These are phyloP conservation scores for Penicillium lagena DNA, from an alignment of 495 filamentous ascomycete genomes.

Conservation along the genomic window DNA sequence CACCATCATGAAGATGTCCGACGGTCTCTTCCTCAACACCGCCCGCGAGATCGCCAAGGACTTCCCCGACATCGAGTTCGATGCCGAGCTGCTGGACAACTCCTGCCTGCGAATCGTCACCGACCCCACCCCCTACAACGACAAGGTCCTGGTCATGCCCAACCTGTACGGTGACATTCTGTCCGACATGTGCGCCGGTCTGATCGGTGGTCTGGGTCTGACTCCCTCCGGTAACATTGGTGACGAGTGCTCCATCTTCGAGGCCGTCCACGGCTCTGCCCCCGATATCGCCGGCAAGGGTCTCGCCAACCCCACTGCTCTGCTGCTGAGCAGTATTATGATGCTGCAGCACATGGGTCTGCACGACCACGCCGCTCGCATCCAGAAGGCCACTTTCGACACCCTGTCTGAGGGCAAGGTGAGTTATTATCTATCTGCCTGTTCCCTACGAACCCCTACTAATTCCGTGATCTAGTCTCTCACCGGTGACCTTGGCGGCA, in stretches of 20 bases:
- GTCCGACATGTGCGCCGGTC: constrained; percentile 97
- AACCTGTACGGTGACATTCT: constrained; percentile 99
- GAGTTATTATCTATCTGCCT: constrained; percentile 7
- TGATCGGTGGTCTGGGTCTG: constrained; percentile 94
- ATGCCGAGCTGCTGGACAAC: constrained; percentile 96
- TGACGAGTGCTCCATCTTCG: constrained; percentile 98
- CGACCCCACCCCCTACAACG: constrained; percentile 90
- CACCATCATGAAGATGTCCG: constrained; percentile 99
- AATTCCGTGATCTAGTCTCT: constrained; percentile 43
- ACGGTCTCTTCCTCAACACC: constrained; percentile 90
- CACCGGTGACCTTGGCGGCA: constrained; percentile 93
- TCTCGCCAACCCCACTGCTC: constrained; percentile 90
- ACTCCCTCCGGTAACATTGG: constrained; percentile 98
- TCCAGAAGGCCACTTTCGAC: constrained; percentile 90
- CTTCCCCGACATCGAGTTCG: constrained; percentile 89
- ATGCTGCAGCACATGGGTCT: constrained; percentile 99
- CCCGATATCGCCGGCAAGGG: constrained; percentile 96
- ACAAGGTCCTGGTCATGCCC: constrained; percentile 99
- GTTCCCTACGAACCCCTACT: too few relatives aligned
- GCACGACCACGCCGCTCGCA: constrained; percentile 72
- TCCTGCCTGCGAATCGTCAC: constrained; percentile 97
- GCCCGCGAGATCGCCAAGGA: constrained; percentile 84
- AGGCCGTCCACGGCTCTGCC: constrained; percentile 96
- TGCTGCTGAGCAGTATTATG: constrained; percentile 91
- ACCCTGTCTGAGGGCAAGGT: constrained; percentile 93